Base-by-base conservation (phyloP, 495 filamentous ascomycete species). In the Corynascus novoguineensis region DNA sequence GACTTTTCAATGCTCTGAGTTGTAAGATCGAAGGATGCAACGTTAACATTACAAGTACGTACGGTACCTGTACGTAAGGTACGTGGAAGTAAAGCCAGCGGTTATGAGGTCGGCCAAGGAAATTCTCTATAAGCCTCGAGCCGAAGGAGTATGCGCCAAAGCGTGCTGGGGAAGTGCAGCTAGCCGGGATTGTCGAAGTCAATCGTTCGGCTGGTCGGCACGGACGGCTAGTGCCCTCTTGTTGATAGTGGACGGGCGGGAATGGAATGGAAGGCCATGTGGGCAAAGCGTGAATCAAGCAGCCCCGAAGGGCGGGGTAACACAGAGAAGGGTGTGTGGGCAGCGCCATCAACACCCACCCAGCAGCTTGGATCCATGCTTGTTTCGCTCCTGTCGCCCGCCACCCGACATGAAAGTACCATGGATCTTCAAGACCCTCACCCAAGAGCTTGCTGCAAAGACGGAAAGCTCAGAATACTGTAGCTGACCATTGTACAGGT, bases 281-380 rank as follows among this genome's bases (percentile, higher is more conserved):
- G 50, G 37, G 37, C 37, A 45, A n/a, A n/a, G n/a, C n/a, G n/a
- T n/a, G 57, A 5, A 31, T 48, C 24, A 25, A 48, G 4, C 31
- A 22, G 15, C 22, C 15, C 7, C 10, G 38, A 4, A 42, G 9
- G 35, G 35, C 35, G 5, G 1, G 12, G 17, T 38, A 15, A 10
- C 35, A 10, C 28, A 22, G 34, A 34, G 38, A n/a, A n/a, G 50
- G 37, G 37, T 41, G 37, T 41, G 37, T 34, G 49, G 57, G 45
- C 41, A 49, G 50, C 48, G 53, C 14, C 46, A 34, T 32, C 42
- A 14, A 31, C 40, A 52, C 14, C 50, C 47, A 48, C 57, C 57
- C 57, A 54, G 34, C 57, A 17, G 57, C 50, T 54, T 25, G 57
- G 57, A 47, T 49, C 57, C 50, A n/a, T n/a, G 50, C 57, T 59